These are phyloP conservation scores for Phaeosphaeria sp. DNA, from an alignment of 2,329 filamentous ascomycete genomes.

Conservation along the genomic window DNA sequence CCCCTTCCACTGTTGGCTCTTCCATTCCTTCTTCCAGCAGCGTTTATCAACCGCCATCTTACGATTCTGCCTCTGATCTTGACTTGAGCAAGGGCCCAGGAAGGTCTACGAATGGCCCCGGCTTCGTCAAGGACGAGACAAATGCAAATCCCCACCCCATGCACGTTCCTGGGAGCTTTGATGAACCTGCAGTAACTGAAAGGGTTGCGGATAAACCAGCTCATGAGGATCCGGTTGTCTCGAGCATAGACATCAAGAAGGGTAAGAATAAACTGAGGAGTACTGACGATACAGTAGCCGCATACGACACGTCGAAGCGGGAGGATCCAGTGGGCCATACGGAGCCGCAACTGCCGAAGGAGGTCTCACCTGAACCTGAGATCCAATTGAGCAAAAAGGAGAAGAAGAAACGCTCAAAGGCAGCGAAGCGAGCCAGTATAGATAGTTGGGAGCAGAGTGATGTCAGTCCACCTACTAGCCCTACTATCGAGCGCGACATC, in stretches of 20 bases:
- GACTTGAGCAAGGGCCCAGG: constrained; percentile 27
- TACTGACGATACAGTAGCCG: constrained; percentile 30
- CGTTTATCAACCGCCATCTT: constrained; percentile 49
- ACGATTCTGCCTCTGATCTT: constrained; percentile 52
- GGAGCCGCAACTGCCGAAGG: constrained; percentile 16
- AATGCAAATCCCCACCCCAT: constrained; percentile 63
- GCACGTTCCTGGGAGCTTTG: constrained; percentile 69
- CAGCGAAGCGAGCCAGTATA: constrained; percentile 34
- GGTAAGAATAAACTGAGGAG: constrained; percentile 32
- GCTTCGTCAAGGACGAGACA: constrained; percentile 46
- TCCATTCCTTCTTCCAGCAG: constrained; percentile 28
- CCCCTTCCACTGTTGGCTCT: constrained; percentile 22
- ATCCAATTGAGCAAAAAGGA: constrained; percentile 49
- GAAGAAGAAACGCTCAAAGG: constrained; percentile 43
- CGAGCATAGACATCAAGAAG: constrained; percentile 32
- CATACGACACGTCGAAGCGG: constrained; percentile 20
- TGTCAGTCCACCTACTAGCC: constrained; percentile 29
- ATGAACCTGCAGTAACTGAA: constrained; percentile 40
- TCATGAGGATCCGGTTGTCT: constrained; percentile 20
- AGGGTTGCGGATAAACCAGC: constrained; percentile 39
- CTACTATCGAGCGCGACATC: constrained; percentile 41
- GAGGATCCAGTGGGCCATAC: constrained; percentile 12
- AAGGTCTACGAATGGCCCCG: constrained; percentile 29
- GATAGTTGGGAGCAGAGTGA: constrained; percentile 42
- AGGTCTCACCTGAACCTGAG: constrained; percentile 21